Percentiles rank a stretch among this genome's conserved stretches.
phyloP scores from a whole-genome alignment of 108 stramenopile genomes.

The Pelagomonas calceolata region DNA sequence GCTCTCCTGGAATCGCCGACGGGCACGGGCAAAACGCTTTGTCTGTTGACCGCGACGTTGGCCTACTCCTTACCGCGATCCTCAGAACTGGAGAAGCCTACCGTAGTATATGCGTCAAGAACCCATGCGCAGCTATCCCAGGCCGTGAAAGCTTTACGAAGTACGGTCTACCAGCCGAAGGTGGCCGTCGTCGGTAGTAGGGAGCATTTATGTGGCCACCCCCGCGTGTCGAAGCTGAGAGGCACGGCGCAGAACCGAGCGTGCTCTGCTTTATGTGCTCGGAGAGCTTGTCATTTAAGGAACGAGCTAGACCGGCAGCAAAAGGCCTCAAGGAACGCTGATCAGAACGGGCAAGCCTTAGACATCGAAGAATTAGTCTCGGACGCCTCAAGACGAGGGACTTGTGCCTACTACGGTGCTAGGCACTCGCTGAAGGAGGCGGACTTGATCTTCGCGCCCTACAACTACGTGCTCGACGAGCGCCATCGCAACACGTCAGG shows the following conservation, averaged over 20 bases:
- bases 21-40: constrained; percentile 82
- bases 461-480: constrained; percentile 97
- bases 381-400: constrained; percentile 55
- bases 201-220: constrained; percentile 23
- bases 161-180: constrained; percentile 16
- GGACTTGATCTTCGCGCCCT: constrained; percentile 88
- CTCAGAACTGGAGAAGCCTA: not conserved
- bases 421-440: constrained; percentile 58
- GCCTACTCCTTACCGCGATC: constrained; percentile 67
- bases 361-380: constrained; percentile 90
- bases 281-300: not conserved
- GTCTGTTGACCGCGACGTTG: constrained; percentile 60
- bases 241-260: constrained; percentile 23
- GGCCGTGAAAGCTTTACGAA: constrained; percentile 32
- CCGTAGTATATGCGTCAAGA: constrained; percentile 33
- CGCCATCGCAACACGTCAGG: constrained; percentile 55
- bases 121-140: constrained; percentile 37
- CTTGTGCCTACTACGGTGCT: constrained; percentile 89
- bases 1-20: constrained; percentile 66
- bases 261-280: constrained; percentile 10
- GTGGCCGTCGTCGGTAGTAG: not conserved
- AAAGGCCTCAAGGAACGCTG: constrained; percentile 12
- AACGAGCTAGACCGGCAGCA: not conserved
- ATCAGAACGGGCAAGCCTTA: constrained; percentile 33
- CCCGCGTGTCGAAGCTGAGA: constrained; percentile 16